Evolutionary conservation across 805 yeast genomes (phyloP).

Genomic region (Starmerella floricola): DNA sequence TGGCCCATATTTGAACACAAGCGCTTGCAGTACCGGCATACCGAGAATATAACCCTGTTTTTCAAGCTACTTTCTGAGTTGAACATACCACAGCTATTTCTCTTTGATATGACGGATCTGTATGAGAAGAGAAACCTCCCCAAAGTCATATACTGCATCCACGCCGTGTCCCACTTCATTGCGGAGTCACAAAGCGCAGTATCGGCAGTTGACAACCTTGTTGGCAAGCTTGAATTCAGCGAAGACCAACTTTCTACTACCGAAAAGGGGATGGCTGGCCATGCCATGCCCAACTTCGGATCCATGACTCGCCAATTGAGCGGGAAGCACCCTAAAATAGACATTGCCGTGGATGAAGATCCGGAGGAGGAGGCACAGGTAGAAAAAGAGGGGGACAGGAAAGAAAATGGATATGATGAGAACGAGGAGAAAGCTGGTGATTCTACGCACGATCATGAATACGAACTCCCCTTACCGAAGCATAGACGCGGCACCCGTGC

Average conservation of each 20-base stretch:
- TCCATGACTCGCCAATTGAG: constrained; percentile 36
- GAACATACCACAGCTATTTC: constrained; percentile 73
- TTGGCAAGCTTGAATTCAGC: constrained; percentile 49
- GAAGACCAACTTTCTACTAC: constrained; percentile 59
- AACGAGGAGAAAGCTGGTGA: no score
- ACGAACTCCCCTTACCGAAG: no score
- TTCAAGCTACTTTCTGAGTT: constrained; percentile 53
- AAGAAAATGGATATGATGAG: not conserved
- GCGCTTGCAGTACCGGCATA: constrained; percentile 72
- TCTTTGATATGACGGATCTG: constrained; percentile 83
- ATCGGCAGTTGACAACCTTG: constrained; percentile 42
- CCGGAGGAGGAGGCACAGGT: not conserved
- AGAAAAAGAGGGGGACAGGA: not conserved
- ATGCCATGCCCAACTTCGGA: constrained; percentile 67
- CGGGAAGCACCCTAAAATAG: constrained; percentile 14
- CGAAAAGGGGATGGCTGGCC: constrained; percentile 48
- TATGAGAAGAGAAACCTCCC: constrained; percentile 88
- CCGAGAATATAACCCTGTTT: constrained; percentile 82
- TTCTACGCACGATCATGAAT: no score
- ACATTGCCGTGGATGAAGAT: not conserved
- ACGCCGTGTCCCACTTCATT: constrained; percentile 71
- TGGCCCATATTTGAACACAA: constrained; percentile 41
- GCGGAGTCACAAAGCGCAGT: constrained; percentile 46
- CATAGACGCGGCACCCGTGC: no score
- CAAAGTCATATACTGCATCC: constrained; percentile 84